A percentile compares a stretch with the other conserved stretches of the same genome.
phyloP scores from a whole-genome alignment of 148 eudicot species.

The Mesembryanthemum crystallinum region DNA sequence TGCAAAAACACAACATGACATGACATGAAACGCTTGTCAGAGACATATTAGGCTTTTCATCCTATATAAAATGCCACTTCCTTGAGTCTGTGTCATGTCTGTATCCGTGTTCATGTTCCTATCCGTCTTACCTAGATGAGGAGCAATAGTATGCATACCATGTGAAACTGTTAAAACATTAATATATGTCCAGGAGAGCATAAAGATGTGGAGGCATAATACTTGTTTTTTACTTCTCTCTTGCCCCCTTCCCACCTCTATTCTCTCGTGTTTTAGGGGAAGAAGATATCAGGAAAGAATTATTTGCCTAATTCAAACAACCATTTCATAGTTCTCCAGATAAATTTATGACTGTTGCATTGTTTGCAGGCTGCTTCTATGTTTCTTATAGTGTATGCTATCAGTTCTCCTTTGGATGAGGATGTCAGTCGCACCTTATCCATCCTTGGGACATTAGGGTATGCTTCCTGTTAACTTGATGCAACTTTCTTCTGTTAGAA shows the following conservation, averaged over 20 bases:
- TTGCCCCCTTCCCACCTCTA: not conserved
- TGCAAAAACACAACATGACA: no score
- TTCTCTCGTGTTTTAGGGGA: not conserved
- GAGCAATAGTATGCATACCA: no score
- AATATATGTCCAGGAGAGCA: no score
- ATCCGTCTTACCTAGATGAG: no score
- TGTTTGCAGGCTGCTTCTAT: slow-evolving; percentile 65
- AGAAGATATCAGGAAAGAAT: not conserved
- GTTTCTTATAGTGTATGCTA: slow-evolving; percentile 54
- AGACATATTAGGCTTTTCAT: no score
- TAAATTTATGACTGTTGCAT: not conserved
- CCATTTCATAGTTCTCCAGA: not conserved
- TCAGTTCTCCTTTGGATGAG: slow-evolving; percentile 55
- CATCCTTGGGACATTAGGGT: slow-evolving; percentile 65
- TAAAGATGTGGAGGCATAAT: not conserved
- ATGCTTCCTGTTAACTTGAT: slow-evolving; percentile 27
- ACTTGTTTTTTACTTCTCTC: not conserved
- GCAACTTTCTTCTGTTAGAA: slow-evolving; percentile 3
- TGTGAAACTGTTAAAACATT: no score
- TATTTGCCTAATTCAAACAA: not conserved
- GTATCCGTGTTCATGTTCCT: no score
- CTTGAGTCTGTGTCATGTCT: no score
- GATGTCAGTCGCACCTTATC: slow-evolving; percentile 61
- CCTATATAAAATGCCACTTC: no score
- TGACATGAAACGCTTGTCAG: no score